phyloP scores from a whole-genome alignment of 2,329 filamentous ascomycete genomes.

The Epicoccum sorghinum region DNA sequence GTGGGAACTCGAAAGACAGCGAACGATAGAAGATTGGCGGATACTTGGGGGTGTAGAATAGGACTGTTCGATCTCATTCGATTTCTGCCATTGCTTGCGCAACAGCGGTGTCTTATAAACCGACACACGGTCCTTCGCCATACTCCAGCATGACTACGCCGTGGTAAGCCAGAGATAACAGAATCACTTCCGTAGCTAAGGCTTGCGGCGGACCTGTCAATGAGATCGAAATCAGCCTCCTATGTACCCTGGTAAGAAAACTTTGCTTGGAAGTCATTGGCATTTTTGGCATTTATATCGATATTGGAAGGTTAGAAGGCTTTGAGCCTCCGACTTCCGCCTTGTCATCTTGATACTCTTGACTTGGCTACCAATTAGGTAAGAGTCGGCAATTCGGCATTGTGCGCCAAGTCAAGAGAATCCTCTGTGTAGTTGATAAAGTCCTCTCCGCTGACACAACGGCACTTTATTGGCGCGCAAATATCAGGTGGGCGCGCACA shows the following conservation, averaged over 20 bases:
- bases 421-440: slow-evolving; percentile 1
- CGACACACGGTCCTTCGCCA: slow-evolving; percentile 8
- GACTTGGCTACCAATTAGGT: slow-evolving; percentile 2
- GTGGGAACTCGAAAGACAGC: neutral
- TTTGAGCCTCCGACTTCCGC: slow-evolving; percentile 28
- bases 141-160: slow-evolving; percentile 5
- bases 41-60: neutral
- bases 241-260: neutral
- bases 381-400: slow-evolving; percentile 19
- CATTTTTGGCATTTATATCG: slow-evolving; percentile 24
- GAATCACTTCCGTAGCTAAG: slow-evolving; percentile 12
- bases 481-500: slow-evolving; percentile 2
- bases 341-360: slow-evolving; percentile 20
- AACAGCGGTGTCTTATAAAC: slow-evolving; percentile 25
- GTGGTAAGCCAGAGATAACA: slow-evolving; percentile 32
- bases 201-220: slow-evolving; percentile 7
- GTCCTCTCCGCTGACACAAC: neutral
- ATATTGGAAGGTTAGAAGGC: slow-evolving; percentile 29
- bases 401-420: slow-evolving; percentile 12
- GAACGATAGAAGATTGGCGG: neutral
- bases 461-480: slow-evolving; percentile 8
- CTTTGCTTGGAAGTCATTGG: slow-evolving; percentile 25
- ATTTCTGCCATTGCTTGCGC: slow-evolving; percentile 4
- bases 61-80: slow-evolving; percentile 1
- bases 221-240: slow-evolving; percentile 11